These are phyloP conservation scores for Malassezia cuniculi DNA, from an alignment of 1,284 basidiomycete genomes.

Conservation along the genomic window DNA sequence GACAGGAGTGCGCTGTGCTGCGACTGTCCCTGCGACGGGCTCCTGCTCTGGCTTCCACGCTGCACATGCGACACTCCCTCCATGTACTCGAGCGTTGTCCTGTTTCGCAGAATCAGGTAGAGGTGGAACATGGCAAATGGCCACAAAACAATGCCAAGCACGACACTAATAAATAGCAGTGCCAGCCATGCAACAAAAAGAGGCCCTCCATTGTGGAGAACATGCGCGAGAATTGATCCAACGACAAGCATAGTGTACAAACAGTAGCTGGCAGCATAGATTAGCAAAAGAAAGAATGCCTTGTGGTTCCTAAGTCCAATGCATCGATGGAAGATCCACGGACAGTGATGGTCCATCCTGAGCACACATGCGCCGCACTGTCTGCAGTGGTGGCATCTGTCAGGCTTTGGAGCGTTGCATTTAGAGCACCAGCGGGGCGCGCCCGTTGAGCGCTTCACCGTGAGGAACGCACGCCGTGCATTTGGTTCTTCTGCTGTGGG, in stretches of 20 bases:
- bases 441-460: conserved; percentile 29
- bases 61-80: conserved; percentile 23
- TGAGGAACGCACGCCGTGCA: conserved; percentile 2
- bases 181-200: too few relatives aligned
- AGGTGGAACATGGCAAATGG: conserved; percentile 38
- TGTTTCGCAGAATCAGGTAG: conserved; percentile 41
- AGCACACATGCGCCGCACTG: conserved; percentile 30
- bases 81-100: conserved; percentile 46
- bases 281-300: conserved; percentile 44
- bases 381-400: conserved; percentile 39
- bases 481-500: too few relatives aligned
- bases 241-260: too few relatives aligned
- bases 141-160: conserved; percentile 25
- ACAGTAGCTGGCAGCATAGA: conserved; percentile 36
- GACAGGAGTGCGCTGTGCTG: too few relatives aligned
- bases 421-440: conserved; percentile 30
- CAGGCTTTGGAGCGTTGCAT: conserved; percentile 37
- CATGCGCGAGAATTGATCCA: too few relatives aligned
- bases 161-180: too few relatives aligned
- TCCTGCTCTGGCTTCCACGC: too few relatives aligned
- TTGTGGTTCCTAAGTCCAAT: conserved; percentile 45
- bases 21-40: too few relatives aligned
- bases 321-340: conserved; percentile 49
- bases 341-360: conserved; percentile 49
- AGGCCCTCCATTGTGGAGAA: too few relatives aligned